phyloP scores from a whole-genome alignment of 306 rosid species.

The Cucumis cinereus region DNA sequence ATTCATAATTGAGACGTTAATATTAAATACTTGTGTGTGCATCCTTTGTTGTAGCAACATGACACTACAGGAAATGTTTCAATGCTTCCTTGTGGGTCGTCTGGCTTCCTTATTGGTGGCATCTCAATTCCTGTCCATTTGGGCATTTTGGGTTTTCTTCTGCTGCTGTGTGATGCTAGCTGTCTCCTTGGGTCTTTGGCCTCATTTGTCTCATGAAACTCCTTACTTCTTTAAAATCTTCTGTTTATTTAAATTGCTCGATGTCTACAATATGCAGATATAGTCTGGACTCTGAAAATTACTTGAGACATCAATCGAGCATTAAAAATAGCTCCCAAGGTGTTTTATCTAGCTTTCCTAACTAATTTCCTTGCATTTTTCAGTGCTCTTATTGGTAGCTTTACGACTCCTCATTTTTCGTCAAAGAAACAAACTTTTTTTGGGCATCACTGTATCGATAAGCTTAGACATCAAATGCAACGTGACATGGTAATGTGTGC shows the following conservation, averaged over 20 bases:
- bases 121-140: too few relatives aligned
- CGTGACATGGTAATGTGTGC: slow-evolving; percentile 49
- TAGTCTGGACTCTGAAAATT: background rate
- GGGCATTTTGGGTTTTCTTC: too few relatives aligned
- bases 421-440: slow-evolving; percentile 44
- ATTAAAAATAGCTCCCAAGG: background rate
- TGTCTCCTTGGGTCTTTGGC: too few relatives aligned
- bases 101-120: too few relatives aligned
- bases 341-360: background rate
- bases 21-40: too few relatives aligned
- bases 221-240: background rate
- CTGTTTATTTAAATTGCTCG: too few relatives aligned
- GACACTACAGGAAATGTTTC: too few relatives aligned
- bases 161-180: too few relatives aligned
- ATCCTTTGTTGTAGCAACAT: too few relatives aligned
- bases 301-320: background rate
- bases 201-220: too few relatives aligned
- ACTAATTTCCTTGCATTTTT: background rate
- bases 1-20: too few relatives aligned
- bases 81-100: too few relatives aligned
- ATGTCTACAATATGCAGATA: background rate
- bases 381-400: slow-evolving; percentile 67
- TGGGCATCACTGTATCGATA: slow-evolving; percentile 61
- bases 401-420: slow-evolving; percentile 32
- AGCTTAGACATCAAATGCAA: slow-evolving; percentile 31